These are phyloP conservation scores for Acanthamoeba lugdunensis DNA, from an alignment of 208 protist species.

Conservation along the genomic window DNA sequence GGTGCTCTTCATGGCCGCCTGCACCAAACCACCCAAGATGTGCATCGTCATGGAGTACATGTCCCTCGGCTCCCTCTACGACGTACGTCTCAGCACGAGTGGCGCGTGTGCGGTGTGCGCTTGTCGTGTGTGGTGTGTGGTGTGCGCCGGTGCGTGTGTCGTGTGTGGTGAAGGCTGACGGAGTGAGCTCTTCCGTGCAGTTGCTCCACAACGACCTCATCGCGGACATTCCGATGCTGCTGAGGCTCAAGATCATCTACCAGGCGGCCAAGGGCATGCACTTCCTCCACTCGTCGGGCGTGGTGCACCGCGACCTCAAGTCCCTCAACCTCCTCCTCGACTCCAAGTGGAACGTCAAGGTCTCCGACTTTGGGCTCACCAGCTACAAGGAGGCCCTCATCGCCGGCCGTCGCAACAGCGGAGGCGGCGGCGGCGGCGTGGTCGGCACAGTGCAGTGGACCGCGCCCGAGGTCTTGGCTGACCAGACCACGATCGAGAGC, in stretches of 20 bases:
- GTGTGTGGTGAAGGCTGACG: background rate
- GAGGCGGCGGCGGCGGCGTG: background rate
- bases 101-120: too few species aligned
- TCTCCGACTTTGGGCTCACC: background rate
- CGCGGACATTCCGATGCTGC: background rate
- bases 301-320: slow-evolving; percentile 34
- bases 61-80: background rate
- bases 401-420: too few species aligned
- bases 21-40: slow-evolving; percentile 6
- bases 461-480: background rate
- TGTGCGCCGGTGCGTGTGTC: too few species aligned
- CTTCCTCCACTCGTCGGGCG: slow-evolving; percentile 6
- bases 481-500: background rate
- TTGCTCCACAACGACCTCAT: slow-evolving; percentile 1
- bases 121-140: too few species aligned
- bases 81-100: background rate
- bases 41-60: slow-evolving; percentile 28
- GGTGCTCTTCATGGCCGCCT: slow-evolving; percentile 43
- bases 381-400: background rate
- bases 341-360: slow-evolving; percentile 9
- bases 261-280: slow-evolving; percentile 21
- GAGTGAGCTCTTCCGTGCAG: background rate
- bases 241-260: background rate
- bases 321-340: background rate
- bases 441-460: background rate